phyloP scores from a whole-genome alignment of 2,329 filamentous ascomycete species.

The Aspergillus transmontanensis region DNA sequence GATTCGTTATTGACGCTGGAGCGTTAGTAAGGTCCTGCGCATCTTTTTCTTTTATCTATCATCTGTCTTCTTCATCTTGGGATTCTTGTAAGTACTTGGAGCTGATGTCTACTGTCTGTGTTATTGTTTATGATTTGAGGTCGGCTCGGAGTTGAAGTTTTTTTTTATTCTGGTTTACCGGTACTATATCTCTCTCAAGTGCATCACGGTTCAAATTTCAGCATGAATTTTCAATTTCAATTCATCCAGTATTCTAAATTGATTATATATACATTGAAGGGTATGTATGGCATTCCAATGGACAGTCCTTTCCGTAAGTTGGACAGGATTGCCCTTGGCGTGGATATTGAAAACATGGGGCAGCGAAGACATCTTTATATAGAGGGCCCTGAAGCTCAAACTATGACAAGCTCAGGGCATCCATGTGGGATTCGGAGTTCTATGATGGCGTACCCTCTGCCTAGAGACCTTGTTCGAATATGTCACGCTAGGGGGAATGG shows the following conservation, averaged over 20 bases:
- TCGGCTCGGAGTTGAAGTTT: neutral
- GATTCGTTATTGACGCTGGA: conserved; percentile 5
- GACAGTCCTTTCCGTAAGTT: neutral
- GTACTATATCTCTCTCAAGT: neutral
- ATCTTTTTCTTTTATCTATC: conserved; percentile 4
- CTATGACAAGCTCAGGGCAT: neutral
- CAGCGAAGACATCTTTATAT: neutral
- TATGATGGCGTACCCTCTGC: neutral
- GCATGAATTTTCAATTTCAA: neutral
- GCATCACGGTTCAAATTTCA: neutral
- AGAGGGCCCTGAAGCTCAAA: neutral
- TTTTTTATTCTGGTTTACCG: neutral
- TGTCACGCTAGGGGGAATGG: neutral
- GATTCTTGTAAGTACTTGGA: conserved; percentile 4
- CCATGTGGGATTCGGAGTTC: neutral
- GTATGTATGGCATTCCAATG: neutral
- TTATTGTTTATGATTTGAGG: neutral
- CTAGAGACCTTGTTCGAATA: neutral
- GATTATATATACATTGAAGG: conserved; percentile 1
- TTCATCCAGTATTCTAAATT: conserved; percentile 1
- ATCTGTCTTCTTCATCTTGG: neutral
- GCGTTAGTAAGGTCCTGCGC: neutral
- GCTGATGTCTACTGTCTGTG: neutral
- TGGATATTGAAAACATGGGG: neutral
- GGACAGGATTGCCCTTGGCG: neutral